Percentiles rank a stretch among this genome's conserved stretches.
Conservation (phyloP, 1,284 basidiomycete species). For the Pterula multifida region DNA sequence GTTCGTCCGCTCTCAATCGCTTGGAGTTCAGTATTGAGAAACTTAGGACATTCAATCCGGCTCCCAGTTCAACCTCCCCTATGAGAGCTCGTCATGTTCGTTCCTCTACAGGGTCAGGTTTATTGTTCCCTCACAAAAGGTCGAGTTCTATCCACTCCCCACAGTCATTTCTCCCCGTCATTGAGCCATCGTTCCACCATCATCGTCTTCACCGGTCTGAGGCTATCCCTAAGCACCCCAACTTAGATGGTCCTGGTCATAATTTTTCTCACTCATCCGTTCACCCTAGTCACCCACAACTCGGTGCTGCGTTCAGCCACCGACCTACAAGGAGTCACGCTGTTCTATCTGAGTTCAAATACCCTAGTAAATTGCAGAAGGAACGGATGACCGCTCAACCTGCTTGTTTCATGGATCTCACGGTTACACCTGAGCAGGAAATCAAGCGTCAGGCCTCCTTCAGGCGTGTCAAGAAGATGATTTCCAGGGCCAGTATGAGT, state of each 20-base stretch:
- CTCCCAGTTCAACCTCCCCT: not conserved
- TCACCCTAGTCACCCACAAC: not conserved
- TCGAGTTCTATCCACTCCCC: not conserved
- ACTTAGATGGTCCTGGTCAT: not conserved
- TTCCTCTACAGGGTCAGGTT: not conserved
- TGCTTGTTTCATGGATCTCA: not conserved
- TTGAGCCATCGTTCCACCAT: not conserved
- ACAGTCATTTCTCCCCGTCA: not conserved
- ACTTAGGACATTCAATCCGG: not conserved
- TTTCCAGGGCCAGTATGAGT: slow-evolving; percentile 1
- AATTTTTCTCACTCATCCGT: not conserved
- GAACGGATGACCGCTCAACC: slow-evolving; percentile 1
- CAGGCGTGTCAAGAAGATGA: not conserved
- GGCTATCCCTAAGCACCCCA: not conserved
- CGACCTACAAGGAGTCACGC: not conserved
- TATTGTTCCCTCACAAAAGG: not conserved
- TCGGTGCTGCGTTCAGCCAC: not conserved
- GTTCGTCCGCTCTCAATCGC: not conserved
- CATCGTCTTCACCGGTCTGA: not conserved
- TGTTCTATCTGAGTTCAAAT: not conserved
- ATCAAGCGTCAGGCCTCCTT: not conserved
- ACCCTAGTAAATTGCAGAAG: not conserved
- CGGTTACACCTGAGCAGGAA: not conserved
- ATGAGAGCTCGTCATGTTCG: not conserved
- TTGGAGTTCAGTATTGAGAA: not conserved